These are phyloP conservation scores for Lipomyces yarrowii DNA, from an alignment of 1,139 yeast genomes.

Conservation along the genomic window DNA sequence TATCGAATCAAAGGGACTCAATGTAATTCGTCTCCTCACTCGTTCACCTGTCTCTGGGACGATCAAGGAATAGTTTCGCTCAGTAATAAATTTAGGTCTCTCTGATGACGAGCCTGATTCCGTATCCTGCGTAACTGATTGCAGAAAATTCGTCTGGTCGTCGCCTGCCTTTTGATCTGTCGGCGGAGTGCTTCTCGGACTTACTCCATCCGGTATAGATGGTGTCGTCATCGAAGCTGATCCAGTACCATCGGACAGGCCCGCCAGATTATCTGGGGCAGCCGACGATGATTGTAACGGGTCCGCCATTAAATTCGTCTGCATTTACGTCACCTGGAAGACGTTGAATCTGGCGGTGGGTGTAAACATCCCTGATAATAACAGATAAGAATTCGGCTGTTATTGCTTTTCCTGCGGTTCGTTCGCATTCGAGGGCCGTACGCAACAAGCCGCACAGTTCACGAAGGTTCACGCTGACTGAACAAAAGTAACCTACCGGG, in stretches of 20 bases:
- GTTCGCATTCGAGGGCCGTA: too few relatives aligned
- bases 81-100: conserved; percentile 25
- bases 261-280: neutral
- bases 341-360: neutral
- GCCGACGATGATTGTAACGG: neutral
- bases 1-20: conserved; percentile 9
- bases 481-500: too few relatives aligned
- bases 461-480: too few relatives aligned
- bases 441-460: too few relatives aligned
- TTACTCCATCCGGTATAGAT: neutral
- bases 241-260: neutral
- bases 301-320: neutral
- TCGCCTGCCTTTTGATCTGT: neutral
- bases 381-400: too few relatives aligned
- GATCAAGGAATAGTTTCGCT: conserved; percentile 43
- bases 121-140: neutral
- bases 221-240: neutral
- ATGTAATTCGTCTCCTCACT: conserved; percentile 27
- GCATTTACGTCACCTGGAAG: neutral
- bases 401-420: too few relatives aligned
- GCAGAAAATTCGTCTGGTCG: neutral
- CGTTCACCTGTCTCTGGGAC: conserved; percentile 45
- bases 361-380: neutral
- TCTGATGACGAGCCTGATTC: neutral
- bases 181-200: neutral